Evolutionary conservation across 306 rosid genomes (phyloP).

Genomic region (Herpetospermum pedunculosum): DNA sequence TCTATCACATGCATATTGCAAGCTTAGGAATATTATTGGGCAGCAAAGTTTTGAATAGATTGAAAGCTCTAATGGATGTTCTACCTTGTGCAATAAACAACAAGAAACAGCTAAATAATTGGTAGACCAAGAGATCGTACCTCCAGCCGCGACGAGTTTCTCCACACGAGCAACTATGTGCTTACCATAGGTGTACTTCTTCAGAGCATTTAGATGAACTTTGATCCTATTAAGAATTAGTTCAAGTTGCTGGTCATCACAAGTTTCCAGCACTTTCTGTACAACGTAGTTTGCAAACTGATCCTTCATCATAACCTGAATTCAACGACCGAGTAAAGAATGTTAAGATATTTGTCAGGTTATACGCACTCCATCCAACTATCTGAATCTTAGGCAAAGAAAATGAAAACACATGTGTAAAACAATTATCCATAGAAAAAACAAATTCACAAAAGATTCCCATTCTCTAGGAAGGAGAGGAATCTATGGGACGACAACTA

Average conservation of each 20-base stretch:
- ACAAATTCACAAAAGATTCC: too few relatives aligned
- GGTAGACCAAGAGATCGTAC: slow-evolving; percentile 14
- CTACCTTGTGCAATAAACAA: not conserved
- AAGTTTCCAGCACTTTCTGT: slow-evolving; percentile 53
- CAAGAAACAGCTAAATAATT: not conserved
- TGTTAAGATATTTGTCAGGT: not conserved
- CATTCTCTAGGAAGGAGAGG: not conserved
- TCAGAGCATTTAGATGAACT: slow-evolving; percentile 50
- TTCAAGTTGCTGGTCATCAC: slow-evolving; percentile 56
- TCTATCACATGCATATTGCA: not conserved
- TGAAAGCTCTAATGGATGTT: not conserved
- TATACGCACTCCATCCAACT: not conserved
- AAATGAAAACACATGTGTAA: not conserved
- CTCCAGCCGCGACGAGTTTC: slow-evolving; percentile 58
- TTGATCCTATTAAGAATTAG: slow-evolving; percentile 45
- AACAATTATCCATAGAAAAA: not conserved
- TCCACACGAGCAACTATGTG: slow-evolving; percentile 59
- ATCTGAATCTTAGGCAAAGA: not conserved
- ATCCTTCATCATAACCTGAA: slow-evolving; percentile 56
- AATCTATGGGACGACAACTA: not conserved
- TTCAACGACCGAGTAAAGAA: not conserved
- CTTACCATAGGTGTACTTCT: slow-evolving; percentile 53
- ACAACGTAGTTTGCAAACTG: slow-evolving; percentile 55
- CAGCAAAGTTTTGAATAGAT: not conserved
- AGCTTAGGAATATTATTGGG: not conserved